phyloP scores from a whole-genome alignment of 2,329 filamentous ascomycete species.

The Bipolaris cookei region DNA sequence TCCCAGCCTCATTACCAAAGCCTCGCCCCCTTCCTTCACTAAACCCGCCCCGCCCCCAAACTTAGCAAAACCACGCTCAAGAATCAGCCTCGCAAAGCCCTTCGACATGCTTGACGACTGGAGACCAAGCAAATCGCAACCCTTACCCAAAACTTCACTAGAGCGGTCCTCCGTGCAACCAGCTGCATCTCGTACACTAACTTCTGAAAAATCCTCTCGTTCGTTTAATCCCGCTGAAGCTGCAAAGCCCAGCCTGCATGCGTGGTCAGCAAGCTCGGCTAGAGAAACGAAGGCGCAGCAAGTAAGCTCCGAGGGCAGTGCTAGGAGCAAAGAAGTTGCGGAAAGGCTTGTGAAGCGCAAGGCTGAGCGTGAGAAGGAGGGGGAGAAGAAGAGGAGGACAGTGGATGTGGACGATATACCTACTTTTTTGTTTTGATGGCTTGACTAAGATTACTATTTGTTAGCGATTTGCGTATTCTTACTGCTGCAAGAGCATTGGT shows the following conservation, averaged over 20 bases:
- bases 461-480: not conserved
- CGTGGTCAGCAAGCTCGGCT: conserved; percentile 13
- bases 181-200: not conserved
- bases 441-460: not conserved
- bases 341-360: conserved; percentile 44
- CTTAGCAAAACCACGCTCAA: conserved; percentile 20
- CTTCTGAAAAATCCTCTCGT: not conserved
- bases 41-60: conserved; percentile 28
- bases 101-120: conserved; percentile 40
- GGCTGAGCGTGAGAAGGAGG: conserved; percentile 33
- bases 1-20: conserved; percentile 1
- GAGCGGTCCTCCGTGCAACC: conserved; percentile 2
- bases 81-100: conserved; percentile 26
- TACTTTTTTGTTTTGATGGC: conserved; percentile 51
- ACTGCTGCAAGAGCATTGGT: no score
- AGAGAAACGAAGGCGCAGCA: conserved; percentile 14
- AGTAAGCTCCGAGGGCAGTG: not conserved
- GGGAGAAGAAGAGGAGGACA: conserved; percentile 33
- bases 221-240: not conserved
- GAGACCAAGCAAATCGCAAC: conserved; percentile 10
- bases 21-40: conserved; percentile 15
- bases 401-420: conserved; percentile 51
- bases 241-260: not conserved
- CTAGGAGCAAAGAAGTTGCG: conserved; percentile 28
- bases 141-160: conserved; percentile 1